Percentiles rank a stretch among this genome's conserved stretches.
Conservation (phyloP, 148 eudicot genomes). For the Rhododendron simsii region DNA sequence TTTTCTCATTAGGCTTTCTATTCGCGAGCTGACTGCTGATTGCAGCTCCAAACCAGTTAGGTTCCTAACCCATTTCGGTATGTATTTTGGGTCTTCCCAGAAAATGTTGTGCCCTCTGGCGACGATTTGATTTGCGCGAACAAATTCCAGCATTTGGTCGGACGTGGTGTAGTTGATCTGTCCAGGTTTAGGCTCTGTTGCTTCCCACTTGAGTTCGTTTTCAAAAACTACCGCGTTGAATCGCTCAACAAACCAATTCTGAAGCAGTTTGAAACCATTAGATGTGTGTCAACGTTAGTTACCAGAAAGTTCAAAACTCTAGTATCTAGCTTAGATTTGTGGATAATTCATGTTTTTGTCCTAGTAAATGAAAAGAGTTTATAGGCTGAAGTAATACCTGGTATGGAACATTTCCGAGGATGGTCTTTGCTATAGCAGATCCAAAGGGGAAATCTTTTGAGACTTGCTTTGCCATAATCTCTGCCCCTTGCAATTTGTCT, state of each 20-base stretch:
- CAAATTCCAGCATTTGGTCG: conserved; percentile 67
- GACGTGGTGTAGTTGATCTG: conserved; percentile 61
- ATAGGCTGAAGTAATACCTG: conserved; percentile 42
- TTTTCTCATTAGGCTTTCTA: conserved; percentile 51
- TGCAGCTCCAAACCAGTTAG: conserved; percentile 42
- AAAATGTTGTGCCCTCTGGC: conserved; percentile 88
- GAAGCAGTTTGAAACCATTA: background rate
- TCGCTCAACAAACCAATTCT: conserved; percentile 80
- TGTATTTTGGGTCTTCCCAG: conserved; percentile 73
- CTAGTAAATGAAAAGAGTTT: background rate
- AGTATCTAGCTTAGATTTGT: too few species aligned
- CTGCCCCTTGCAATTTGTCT: conserved; percentile 56
- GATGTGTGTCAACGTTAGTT: background rate
- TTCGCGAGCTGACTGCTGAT: conserved; percentile 47
- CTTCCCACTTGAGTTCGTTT: conserved; percentile 90
- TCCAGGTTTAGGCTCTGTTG: conserved; percentile 64
- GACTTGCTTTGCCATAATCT: conserved; percentile 47
- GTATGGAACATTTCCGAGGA: conserved; percentile 56
- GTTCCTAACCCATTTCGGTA: conserved; percentile 63
- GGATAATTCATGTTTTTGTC: background rate
- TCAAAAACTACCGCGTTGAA: conserved; percentile 91
- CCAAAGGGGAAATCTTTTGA: conserved; percentile 86
- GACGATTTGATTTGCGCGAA: conserved; percentile 51
- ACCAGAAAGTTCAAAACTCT: background rate
- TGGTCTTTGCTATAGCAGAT: conserved; percentile 75